Percentiles rank a stretch among this genome's conserved stretches.
Evolutionary conservation across 495 filamentous ascomycete species (phyloP).

Genomic region (Bacidia rubella): DNA sequence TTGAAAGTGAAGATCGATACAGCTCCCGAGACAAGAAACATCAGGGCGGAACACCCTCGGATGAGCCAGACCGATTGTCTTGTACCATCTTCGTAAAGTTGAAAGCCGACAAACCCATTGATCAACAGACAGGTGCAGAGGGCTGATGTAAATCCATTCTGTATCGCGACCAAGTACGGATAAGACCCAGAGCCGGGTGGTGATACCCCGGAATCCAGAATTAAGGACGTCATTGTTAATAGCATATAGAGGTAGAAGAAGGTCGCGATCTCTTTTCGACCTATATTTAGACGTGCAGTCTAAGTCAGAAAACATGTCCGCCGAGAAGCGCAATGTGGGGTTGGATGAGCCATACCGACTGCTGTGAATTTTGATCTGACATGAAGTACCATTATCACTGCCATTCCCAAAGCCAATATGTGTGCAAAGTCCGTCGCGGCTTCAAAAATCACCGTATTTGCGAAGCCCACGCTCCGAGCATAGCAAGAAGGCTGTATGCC

Average conservation of each 20-base stretch:
- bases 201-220: constrained; percentile 86
- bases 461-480: constrained; percentile 85
- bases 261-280: constrained; percentile 91
- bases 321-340: neutral
- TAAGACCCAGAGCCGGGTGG: constrained; percentile 68
- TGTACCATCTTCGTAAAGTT: constrained; percentile 98
- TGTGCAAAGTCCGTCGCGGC: constrained; percentile 84
- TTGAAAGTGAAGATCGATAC: constrained; percentile 89
- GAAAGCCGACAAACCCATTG: constrained; percentile 98
- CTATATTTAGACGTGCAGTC: constrained; percentile 32
- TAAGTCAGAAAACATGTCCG: constrained; percentile 10
- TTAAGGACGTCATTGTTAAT: constrained; percentile 74
- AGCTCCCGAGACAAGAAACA: constrained; percentile 78
- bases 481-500: constrained; percentile 88
- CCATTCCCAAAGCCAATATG: constrained; percentile 84
- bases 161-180: constrained; percentile 82
- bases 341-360: constrained; percentile 55
- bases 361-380: constrained; percentile 96
- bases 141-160: constrained; percentile 82
- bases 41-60: constrained; percentile 56
- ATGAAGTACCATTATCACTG: constrained; percentile 90
- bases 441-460: constrained; percentile 97
- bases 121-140: constrained; percentile 80
- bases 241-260: constrained; percentile 97
- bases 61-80: constrained; percentile 88